Base-by-base conservation (phyloP, 23 red algal species). In the Gracilariopsis chorda region DNA sequence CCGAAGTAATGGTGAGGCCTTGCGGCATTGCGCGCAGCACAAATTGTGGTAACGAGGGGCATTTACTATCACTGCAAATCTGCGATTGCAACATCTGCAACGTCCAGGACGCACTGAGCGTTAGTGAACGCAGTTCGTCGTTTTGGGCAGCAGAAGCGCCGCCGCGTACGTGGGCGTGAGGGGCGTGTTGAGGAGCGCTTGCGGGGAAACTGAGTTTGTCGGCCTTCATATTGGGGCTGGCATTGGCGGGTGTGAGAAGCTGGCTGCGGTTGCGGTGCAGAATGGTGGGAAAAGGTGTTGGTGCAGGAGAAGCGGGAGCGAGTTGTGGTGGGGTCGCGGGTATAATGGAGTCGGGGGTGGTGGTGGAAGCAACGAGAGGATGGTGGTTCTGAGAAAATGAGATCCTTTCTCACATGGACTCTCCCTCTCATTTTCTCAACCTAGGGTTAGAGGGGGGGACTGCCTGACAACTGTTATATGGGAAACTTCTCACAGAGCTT, bases 11-110 rank as follows among this genome's bases (percentile, higher is more conserved):
- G 16, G 34, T 43, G 3, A 83, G 39, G 17, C 78, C 78, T 21
- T 83, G 49, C 9, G 78, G 78, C 25, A 46, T 36, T 4, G 78
- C 34, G 7, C 43, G 55, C 23, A 55, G 78, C 28, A 83, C 48
- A 39, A 83, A 83, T 3, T 48, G 33, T 9, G 78, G 78, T 12
- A 83, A 24, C 30, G 62, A 3, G 34, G 78, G 78, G 25, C 78
- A 83, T 47, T 83, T 83, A 8, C 78, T 40, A 0, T 59, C 20
- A 19, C 35, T 27, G 49, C 55, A 55, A 60, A 83, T 63, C 1
- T 49, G 78, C 17, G 78, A 63, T 24, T 58, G 53, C 20, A 83
- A 40, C 78, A 83, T 64, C n/a, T 83, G 78, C 35, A 63, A 14
- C 10, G 45, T 59, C 78, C 78, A 83, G 20, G 30, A 49, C 33